phyloP scores from a whole-genome alignment of 2,329 filamentous ascomycete species.

The Tothia fuscella region DNA sequence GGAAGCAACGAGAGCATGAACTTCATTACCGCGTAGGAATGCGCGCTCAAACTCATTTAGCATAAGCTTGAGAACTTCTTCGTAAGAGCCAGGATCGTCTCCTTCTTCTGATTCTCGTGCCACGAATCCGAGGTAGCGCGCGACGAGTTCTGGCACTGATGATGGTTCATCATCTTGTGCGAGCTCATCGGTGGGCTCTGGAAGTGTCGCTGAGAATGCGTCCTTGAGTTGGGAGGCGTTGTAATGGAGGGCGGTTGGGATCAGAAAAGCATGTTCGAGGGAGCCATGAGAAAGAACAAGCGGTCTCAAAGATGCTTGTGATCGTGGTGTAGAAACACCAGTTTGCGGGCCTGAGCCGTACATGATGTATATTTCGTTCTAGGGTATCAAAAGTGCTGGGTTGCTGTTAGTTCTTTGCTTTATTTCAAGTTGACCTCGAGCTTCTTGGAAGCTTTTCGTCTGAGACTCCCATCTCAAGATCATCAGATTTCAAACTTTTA shows the following conservation, averaged over 20 bases:
- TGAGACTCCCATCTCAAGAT: too few relatives aligned
- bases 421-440: too few relatives aligned
- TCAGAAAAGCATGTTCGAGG: constrained; percentile 90
- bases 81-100: constrained; percentile 83
- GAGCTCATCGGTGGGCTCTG: constrained; percentile 87
- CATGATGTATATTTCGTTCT: constrained; percentile 44
- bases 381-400: constrained; percentile 6
- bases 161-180: constrained; percentile 99
- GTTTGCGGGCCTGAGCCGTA: constrained; percentile 87
- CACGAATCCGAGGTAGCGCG: constrained; percentile 83
- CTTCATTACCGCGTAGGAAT: constrained; percentile 90
- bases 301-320: constrained; percentile 81
- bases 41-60: constrained; percentile 94
- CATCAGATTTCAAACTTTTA: too few relatives aligned
- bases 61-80: constrained; percentile 83
- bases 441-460: neutral
- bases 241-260: constrained; percentile 92
- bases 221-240: constrained; percentile 92
- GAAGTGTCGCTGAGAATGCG: constrained; percentile 72
- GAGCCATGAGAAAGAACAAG: constrained; percentile 85
- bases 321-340: constrained; percentile 92
- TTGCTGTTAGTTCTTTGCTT: neutral
- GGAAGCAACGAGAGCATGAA: constrained; percentile 75
- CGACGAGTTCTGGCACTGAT: constrained; percentile 82
- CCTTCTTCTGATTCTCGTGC: constrained; percentile 83